Evolutionary conservation across 352 stramenopile species (phyloP), one percentile per base, ranked within the genome.

Genomic region (Thraustochytrium sp.): DNA sequence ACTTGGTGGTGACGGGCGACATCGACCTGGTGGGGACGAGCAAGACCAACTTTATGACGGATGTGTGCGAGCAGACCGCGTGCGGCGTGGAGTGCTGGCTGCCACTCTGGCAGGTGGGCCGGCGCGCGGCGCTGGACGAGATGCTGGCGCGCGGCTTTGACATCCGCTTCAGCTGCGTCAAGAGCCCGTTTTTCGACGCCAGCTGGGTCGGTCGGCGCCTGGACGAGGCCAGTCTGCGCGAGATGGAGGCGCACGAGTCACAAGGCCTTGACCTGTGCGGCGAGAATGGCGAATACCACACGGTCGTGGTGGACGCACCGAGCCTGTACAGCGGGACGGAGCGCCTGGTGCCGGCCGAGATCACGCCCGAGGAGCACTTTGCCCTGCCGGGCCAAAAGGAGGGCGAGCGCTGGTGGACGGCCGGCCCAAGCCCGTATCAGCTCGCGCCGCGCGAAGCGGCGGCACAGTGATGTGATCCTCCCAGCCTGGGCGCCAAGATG

Each of bases 261-360:
- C 18, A 49, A 13, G 61, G 56, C 2, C 65, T 85, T n/a, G 84
- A 86, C 61, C 42, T 86, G 3, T 86, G 84, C 40, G 84, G 84
- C 64, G 84, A 86, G 36, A 86, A 86, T 29, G 84, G 84, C 38
- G 84, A 86, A 34, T 86, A 86, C 63, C 84, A 86, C 44, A 86
- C 84, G 4, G 76, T 86, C 48, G 84, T 86, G 21, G 23, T 85
- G 23, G 59, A 72, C 26, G 37, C 36, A 3, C 56, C 59, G 26
- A 64, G 34, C 13, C 64, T 86, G 38, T 46, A 75, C 44, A 64
- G 5, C 54, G 42, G 44, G n/a, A 75, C 62, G 23, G 16, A 5
- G 8, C n/a, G 23, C 18, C 62, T 51, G 51, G 9, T 54, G n/a
- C n/a, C n/a, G n/a, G n/a, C n/a, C n/a, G n/a, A n/a, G n/a, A n/a